Evolutionary conservation across 164 flowering plant species (phyloP).

Genomic region (Chimonanthus salicifolius): DNA sequence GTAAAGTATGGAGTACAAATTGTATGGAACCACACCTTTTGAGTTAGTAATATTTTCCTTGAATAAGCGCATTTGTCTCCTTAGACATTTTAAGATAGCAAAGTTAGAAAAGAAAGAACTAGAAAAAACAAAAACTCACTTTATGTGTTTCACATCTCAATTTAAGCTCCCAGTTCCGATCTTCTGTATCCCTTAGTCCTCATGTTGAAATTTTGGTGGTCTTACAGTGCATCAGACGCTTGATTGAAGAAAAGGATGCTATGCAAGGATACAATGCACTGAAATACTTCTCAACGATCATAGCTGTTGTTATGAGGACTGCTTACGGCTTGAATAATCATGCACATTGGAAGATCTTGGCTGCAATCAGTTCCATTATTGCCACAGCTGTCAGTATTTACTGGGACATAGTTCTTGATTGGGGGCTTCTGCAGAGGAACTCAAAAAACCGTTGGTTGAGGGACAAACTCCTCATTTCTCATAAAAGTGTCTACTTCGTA

Average conservation of each 20-base stretch:
- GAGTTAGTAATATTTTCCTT: too few relatives aligned
- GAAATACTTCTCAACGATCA: conserved; percentile 56
- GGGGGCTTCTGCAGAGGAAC: conserved; percentile 62
- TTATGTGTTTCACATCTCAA: too few relatives aligned
- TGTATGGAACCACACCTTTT: too few relatives aligned
- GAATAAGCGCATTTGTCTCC: too few relatives aligned
- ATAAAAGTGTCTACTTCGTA: conserved; percentile 47
- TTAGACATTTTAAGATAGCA: too few relatives aligned
- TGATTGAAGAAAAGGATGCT: conserved; percentile 56
- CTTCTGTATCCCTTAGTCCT: background rate
- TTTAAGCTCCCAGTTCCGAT: background rate
- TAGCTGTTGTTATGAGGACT: conserved; percentile 61
- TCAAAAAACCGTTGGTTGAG: conserved; percentile 59
- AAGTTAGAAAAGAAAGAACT: too few relatives aligned
- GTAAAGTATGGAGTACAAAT: too few relatives aligned
- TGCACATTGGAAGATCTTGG: conserved; percentile 42
- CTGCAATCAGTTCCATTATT: conserved; percentile 42
- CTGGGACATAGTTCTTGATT: conserved; percentile 68
- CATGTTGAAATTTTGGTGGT: too few relatives aligned
- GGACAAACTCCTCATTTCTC: conserved; percentile 54
- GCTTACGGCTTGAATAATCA: conserved; percentile 34
- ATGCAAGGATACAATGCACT: conserved; percentile 57
- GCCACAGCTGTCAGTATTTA: conserved; percentile 51
- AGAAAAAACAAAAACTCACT: too few relatives aligned
- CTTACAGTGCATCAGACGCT: conserved; percentile 61